These are phyloP conservation scores for Peronospora belbahrii DNA, from an alignment of 352 stramenopile species.

Conservation along the genomic window DNA sequence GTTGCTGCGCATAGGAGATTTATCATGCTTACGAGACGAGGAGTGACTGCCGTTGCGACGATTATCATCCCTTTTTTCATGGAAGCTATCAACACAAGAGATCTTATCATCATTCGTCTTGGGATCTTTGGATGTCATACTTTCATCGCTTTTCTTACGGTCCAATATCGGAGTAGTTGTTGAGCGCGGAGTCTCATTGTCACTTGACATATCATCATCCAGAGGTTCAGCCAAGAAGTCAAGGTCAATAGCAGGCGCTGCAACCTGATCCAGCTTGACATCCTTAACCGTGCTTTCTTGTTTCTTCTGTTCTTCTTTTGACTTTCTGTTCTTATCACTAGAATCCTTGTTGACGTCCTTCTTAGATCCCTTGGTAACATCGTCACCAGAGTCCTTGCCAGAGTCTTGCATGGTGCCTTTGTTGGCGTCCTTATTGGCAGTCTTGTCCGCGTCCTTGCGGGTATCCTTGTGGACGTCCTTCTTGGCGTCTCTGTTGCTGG, in stretches of 20 bases:
- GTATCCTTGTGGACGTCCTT: conserved; percentile 14
- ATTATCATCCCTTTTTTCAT: conserved; percentile 9
- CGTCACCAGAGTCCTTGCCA: neutral
- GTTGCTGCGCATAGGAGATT: conserved; percentile 23
- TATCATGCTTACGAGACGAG: conserved; percentile 27
- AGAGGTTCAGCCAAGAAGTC: conserved; percentile 55
- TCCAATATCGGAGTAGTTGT: conserved; percentile 14
- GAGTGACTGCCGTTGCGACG: conserved; percentile 8
- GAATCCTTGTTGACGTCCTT: neutral
- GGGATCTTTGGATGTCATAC: conserved; percentile 18
- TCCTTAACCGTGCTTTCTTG: conserved; percentile 49
- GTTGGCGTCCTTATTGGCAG: neutral
- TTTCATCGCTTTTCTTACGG: conserved; percentile 29
- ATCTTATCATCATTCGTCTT: conserved; percentile 19
- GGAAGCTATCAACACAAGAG: conserved; percentile 13
- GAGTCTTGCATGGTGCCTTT: neutral
- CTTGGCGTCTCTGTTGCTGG: conserved; percentile 14
- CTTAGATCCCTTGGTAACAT: neutral
- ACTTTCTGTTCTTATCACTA: conserved; percentile 24
- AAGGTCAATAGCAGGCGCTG: conserved; percentile 76
- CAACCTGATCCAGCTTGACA: conserved; percentile 69
- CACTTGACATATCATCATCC: conserved; percentile 43
- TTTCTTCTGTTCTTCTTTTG: conserved; percentile 29
- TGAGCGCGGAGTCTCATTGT: conserved; percentile 25
- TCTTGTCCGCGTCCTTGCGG: conserved; percentile 3